Evolutionary conservation across 2,329 filamentous ascomycete species (phyloP).

Genomic region (Verticillium isaacii): DNA sequence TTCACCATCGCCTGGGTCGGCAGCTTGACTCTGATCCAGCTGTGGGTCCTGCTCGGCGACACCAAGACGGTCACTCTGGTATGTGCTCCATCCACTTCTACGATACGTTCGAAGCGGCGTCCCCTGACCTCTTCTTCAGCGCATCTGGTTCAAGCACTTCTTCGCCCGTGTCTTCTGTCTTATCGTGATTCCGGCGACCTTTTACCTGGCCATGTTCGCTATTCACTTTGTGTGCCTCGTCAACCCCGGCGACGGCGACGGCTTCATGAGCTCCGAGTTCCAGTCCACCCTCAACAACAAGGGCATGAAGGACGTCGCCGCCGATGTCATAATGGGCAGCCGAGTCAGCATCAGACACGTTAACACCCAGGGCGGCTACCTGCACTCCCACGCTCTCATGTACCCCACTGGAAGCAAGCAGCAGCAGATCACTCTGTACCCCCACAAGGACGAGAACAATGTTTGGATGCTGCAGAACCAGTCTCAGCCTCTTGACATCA

Average conservation of each 20-base stretch:
- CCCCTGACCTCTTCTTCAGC: slow-evolving; percentile 32
- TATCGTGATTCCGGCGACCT: slow-evolving; percentile 79
- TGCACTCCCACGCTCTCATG: slow-evolving; percentile 97
- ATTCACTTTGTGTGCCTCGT: slow-evolving; percentile 92
- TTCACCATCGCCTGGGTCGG: slow-evolving; percentile 99
- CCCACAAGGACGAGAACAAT: slow-evolving; percentile 99
- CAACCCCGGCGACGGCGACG: slow-evolving; percentile 95
- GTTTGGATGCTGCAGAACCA: slow-evolving; percentile 92
- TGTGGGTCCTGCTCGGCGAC: slow-evolving; percentile 94
- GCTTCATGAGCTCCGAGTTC: slow-evolving; percentile 99
- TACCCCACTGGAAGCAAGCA: slow-evolving; percentile 97
- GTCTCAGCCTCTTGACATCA: slow-evolving; percentile 77
- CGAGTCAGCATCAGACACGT: slow-evolving; percentile 83
- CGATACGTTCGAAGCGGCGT: too few species aligned
- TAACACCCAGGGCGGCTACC: slow-evolving; percentile 96
- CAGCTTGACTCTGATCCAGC: slow-evolving; percentile 79
- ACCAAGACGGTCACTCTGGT: slow-evolving; percentile 76
- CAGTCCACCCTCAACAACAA: slow-evolving; percentile 96
- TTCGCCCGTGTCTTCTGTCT: slow-evolving; percentile 87
- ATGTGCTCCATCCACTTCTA: slow-evolving; percentile 24
- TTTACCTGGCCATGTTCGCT: slow-evolving; percentile 96
- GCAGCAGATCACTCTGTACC: slow-evolving; percentile 96
- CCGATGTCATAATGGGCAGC: slow-evolving; percentile 86
- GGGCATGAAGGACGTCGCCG: slow-evolving; percentile 90
- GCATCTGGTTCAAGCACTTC: slow-evolving; percentile 89